Evolutionary conservation across 139 green algal species (phyloP), one percentile per base, ranked within the genome.

Genomic region (Auxenochlorella pyrenoidosa): DNA sequence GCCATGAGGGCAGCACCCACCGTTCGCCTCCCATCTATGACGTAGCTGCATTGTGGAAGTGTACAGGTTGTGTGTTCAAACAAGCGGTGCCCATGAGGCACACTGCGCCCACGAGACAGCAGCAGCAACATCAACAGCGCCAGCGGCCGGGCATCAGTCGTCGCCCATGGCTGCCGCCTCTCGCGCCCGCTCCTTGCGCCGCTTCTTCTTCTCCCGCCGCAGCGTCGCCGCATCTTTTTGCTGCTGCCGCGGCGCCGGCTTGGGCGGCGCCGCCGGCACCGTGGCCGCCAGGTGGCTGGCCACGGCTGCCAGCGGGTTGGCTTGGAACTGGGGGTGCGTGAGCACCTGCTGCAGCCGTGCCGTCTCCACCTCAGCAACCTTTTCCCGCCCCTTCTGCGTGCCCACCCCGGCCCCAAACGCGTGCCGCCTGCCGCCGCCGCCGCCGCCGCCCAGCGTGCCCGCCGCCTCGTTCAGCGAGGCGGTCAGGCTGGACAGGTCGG

Each of bases 271-370:
- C 13, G 88, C n/a, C 4, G 91, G 91, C 79, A 94, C 82, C 19
- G 91, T 92, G 19, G 91, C 84, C 28, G 84, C 78, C 32, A 94
- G 84, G 81, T 94, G 92, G 54, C 68, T 88, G 5, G 41, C 83
- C n/a, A 94, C 79, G 3, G 92, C 92, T 63, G 87, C 83, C 19
- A 94, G 66, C 21, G 92, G 92, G 65, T 94, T 89, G 24, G 81
- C 75, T 28, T 89, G 41, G 51, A 93, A 94, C 41, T 88, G 80
- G 16, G 92, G 91, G 90, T 94, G 87, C 30, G 68, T 28, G 58
- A 94, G 43, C 65, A 94, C 92, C 58, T 86, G 72, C 73, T 90
- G 84, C 77, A 94, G 68, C 44, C 92, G 86, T 34, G 40, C 16
- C 5, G 85, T 80, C 87, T 94, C 92, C 18, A 79, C 58, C 30